These are phyloP conservation scores for Pleurotus tuber-regium DNA, from an alignment of 768 basidiomycete genomes.

Conservation along the genomic window DNA sequence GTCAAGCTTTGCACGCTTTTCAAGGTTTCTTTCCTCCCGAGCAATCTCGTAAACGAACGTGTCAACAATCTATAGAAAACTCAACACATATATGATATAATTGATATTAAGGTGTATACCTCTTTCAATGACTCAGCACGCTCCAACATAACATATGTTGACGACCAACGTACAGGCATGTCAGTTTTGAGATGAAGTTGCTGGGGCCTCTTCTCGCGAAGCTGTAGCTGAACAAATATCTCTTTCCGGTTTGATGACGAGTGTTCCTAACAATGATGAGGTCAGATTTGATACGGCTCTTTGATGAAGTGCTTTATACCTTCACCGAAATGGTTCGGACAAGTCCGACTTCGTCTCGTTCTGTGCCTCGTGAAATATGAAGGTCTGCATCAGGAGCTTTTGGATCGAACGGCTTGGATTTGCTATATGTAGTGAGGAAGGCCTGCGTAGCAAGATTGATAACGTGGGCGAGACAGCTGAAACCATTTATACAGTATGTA, in stretches of 20 bases:
- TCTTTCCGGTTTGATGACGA: slow-evolving; percentile 22
- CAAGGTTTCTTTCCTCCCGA: slow-evolving; percentile 19
- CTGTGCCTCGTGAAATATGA: neutral
- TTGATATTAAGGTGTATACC: too few species aligned
- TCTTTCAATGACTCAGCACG: slow-evolving; percentile 17
- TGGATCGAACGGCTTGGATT: slow-evolving; percentile 21
- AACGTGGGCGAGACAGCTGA: slow-evolving; percentile 31
- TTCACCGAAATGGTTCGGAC: slow-evolving; percentile 12
- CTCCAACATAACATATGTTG: slow-evolving; percentile 24
- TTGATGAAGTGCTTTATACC: slow-evolving; percentile 5
- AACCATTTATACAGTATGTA: too few species aligned
- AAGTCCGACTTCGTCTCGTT: slow-evolving; percentile 21
- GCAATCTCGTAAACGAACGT: slow-evolving; percentile 21
- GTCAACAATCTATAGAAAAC: slow-evolving; percentile 17
- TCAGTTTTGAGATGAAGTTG: slow-evolving; percentile 18
- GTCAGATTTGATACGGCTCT: neutral
- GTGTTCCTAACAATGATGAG: slow-evolving; percentile 15
- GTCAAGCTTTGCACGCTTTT: slow-evolving; percentile 19
- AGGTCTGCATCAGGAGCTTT: slow-evolving; percentile 17
- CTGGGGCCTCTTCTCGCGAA: slow-evolving; percentile 5
- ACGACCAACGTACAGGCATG: slow-evolving; percentile 25
- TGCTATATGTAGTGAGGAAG: slow-evolving; percentile 24
- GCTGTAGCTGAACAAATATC: slow-evolving; percentile 19
- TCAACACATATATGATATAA: too few species aligned
- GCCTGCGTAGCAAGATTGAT: slow-evolving; percentile 32